Evolutionary conservation across 805 yeast species (phyloP).

Genomic region (Candida cerambycidarum): DNA sequence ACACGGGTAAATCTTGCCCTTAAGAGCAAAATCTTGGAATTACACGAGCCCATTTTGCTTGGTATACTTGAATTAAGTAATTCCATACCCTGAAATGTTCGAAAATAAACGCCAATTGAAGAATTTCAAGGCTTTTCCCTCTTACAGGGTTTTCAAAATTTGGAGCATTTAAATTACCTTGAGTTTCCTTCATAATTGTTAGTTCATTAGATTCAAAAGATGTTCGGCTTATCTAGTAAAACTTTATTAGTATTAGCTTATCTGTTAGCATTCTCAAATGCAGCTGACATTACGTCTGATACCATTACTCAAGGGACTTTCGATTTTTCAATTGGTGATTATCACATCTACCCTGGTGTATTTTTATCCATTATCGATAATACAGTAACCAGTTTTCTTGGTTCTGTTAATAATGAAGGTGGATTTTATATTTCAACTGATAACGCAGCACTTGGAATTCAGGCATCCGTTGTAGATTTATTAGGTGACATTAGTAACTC

Average conservation of each 20-base stretch:
- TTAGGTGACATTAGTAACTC: constrained; percentile 16
- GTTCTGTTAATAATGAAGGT: constrained; percentile 22
- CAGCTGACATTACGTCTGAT: constrained; percentile 15
- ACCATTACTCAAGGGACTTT: constrained; percentile 20
- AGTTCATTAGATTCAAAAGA: too few relatives aligned
- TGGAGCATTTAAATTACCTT: background rate
- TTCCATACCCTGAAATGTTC: background rate
- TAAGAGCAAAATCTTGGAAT: background rate
- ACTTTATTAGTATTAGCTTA: background rate
- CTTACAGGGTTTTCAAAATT: background rate
- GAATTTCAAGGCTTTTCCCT: background rate
- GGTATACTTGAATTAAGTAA: background rate
- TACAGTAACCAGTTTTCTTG: constrained; percentile 20
- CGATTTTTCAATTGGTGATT: constrained; percentile 19
- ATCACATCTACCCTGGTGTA: constrained; percentile 21
- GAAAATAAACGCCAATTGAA: background rate
- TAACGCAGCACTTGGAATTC: constrained; percentile 13
- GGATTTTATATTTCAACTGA: constrained; percentile 17
- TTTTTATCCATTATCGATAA: constrained; percentile 29
- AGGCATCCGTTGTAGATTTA: constrained; percentile 12
- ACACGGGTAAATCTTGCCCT: background rate
- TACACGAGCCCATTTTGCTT: background rate
- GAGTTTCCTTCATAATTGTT: too few relatives aligned
- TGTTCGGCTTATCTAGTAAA: constrained; percentile 1
- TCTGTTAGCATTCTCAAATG: constrained; percentile 4